Percentiles rank a stretch among this genome's conserved stretches.
Conservation (phyloP, 768 basidiomycete species). For the Phylloporus sp. region DNA sequence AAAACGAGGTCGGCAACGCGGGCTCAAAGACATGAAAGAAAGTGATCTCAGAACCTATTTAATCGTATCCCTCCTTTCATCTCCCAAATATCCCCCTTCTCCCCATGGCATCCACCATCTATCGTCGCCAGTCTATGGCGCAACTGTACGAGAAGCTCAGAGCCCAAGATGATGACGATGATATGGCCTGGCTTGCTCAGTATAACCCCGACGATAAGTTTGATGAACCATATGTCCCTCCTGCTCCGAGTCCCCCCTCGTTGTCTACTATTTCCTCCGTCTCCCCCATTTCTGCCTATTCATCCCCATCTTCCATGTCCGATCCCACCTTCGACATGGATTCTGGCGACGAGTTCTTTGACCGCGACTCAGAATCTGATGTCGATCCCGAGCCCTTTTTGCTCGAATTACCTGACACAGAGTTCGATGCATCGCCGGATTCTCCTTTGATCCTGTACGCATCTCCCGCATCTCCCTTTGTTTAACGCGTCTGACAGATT, state of each 20-base stretch:
- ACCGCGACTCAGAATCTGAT: conserved; percentile 32
- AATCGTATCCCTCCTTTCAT: conserved; percentile 19
- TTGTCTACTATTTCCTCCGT: conserved; percentile 28
- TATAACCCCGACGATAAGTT: conserved; percentile 32
- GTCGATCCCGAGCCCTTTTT: conserved; percentile 23
- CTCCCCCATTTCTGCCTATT: conserved; percentile 23
- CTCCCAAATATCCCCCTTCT: conserved; percentile 10
- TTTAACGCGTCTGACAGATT: conserved; percentile 13
- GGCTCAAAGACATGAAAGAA: conserved; percentile 38
- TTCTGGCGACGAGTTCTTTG: conserved; percentile 21
- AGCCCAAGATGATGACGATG: conserved; percentile 34
- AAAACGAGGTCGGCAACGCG: conserved; percentile 39
- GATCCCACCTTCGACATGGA: conserved; percentile 20
- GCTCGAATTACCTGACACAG: conserved; percentile 12
- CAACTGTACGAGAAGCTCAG: conserved; percentile 34
- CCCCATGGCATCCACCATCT: conserved; percentile 30
- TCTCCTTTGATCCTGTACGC: conserved; percentile 27
- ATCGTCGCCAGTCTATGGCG: conserved; percentile 35
- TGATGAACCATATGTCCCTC: conserved; percentile 23
- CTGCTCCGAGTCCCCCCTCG: conserved; percentile 14
- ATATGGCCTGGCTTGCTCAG: conserved; percentile 34
- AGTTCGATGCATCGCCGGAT: conserved; percentile 4
- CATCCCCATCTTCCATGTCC: conserved; percentile 19
- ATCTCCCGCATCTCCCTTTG: neutral
- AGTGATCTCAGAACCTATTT: conserved; percentile 31